Evolutionary conservation across 148 eudicot genomes (phyloP), one percentile per base, ranked within the genome.

Genomic region (Vaccinium vitisidaea): DNA sequence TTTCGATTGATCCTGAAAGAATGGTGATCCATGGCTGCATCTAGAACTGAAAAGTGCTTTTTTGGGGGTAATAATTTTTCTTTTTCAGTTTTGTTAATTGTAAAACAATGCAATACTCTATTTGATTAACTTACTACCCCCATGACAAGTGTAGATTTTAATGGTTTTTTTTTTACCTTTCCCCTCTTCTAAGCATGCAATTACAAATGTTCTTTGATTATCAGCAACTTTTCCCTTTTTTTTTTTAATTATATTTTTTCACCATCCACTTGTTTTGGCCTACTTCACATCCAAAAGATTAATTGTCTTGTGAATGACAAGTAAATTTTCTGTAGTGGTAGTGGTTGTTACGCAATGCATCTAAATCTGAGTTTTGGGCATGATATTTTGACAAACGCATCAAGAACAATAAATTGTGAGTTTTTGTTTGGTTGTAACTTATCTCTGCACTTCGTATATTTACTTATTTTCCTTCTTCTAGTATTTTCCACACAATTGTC

Each of bases 1-100:
- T 32, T 52, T 82, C 49, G 25, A 36, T 36, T 71, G 27, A 25
- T 27, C 49, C 43, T 82, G 63, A 70, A 82, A 70, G 14, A 82
- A 2, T 59, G 18, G 70, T 13, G 43, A 70, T 30, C 74, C 1
- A 49, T 25, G 76, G 23, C 14, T 81, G 12, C 39, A 67, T 67
- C 25, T 18, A 70, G 61, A 16, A 70, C 25, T 53, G 52, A 36
- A 6, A 18, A 32, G 2, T 16, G n/a, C 13, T 36, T 71, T 36
- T 30, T 2, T 43, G 46, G 46, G 23, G 2, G 8, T 30, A 6
- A 16, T 36, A 73, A 15, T 15, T 43, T 48, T 52, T 49, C 6
- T 16, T 30, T 69, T 27, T 30, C 4, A 21, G 30, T 10, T 23
- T 65, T 69, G 73, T 25, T 25, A 25, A 67, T 69, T 27, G 39